phyloP scores from a whole-genome alignment of 2,329 filamentous ascomycete species.

The Byssoonygena ceratinophila region DNA sequence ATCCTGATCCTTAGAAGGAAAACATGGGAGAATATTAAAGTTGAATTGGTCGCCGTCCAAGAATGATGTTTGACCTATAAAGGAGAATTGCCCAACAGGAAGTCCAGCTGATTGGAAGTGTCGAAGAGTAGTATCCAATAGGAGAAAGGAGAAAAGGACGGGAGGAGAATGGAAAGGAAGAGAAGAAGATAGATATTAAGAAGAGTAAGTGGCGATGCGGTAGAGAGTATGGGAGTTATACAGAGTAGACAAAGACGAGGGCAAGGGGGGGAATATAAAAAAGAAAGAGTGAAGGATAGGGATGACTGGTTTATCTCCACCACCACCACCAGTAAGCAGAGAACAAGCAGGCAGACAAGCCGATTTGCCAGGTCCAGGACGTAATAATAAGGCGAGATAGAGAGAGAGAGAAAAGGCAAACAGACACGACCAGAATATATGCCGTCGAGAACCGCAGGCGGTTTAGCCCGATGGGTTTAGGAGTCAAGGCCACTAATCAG shows the following conservation, averaged over 20 bases:
- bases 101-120: constrained; percentile 6
- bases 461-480: constrained; percentile 3
- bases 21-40: constrained; percentile 3
- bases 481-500: too few relatives aligned
- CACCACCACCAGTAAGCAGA: constrained; percentile 4
- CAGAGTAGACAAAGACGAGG: neutral
- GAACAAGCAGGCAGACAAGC: too few relatives aligned
- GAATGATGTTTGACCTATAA: too few relatives aligned
- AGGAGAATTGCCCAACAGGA: constrained; percentile 2
- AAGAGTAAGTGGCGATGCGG: neutral
- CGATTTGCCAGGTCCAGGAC: too few relatives aligned
- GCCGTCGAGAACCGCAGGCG: constrained; percentile 2
- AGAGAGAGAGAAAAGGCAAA: too few relatives aligned
- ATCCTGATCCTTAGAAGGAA: constrained; percentile 13
- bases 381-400: too few relatives aligned
- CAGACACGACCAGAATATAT: too few relatives aligned
- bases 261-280: neutral
- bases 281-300: neutral
- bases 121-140: neutral
- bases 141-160: too few relatives aligned
- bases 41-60: neutral
- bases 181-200: neutral
- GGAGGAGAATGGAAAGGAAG: neutral
- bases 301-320: neutral
- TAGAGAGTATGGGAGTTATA: neutral